These are phyloP conservation scores for Diversispora epigaea DNA, from an alignment of 192 early-diverging fungal species.

Conservation along the genomic window DNA sequence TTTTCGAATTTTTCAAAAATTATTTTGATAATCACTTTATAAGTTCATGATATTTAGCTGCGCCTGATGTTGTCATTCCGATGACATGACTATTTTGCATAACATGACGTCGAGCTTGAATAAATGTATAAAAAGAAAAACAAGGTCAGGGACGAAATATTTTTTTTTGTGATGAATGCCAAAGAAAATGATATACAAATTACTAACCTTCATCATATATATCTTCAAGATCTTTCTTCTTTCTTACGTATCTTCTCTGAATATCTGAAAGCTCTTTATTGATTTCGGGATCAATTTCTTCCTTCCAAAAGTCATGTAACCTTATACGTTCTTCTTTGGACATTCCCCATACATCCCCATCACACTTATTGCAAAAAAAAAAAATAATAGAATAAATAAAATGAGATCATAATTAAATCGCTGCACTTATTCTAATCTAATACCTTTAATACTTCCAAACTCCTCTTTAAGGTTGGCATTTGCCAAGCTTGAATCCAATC, in stretches of 20 bases:
- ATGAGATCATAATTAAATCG: background rate
- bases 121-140: too few species aligned
- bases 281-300: slow-evolving; percentile 32
- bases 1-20: background rate
- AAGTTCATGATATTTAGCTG: slow-evolving; percentile 48
- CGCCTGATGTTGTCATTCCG: slow-evolving; percentile 62
- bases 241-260: background rate
- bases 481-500: too few species aligned
- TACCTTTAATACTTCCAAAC: too few species aligned
- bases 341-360: slow-evolving; percentile 52
- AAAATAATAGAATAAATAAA: slow-evolving; percentile 37
- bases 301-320: slow-evolving; percentile 44
- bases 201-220: slow-evolving; percentile 35
- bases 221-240: slow-evolving; percentile 31
- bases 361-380: background rate
- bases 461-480: too few species aligned
- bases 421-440: background rate
- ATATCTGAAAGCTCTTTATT: slow-evolving; percentile 30
- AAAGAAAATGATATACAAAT: too few species aligned
- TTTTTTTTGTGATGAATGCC: too few species aligned
- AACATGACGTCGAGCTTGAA: slow-evolving; percentile 28
- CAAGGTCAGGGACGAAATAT: too few species aligned
- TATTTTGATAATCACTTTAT: background rate
- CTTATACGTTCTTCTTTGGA: slow-evolving; percentile 42
- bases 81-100: slow-evolving; percentile 44